Base-by-base conservation (phyloP, 2,329 filamentous ascomycete genomes). In the Cytospora piceicola region DNA sequence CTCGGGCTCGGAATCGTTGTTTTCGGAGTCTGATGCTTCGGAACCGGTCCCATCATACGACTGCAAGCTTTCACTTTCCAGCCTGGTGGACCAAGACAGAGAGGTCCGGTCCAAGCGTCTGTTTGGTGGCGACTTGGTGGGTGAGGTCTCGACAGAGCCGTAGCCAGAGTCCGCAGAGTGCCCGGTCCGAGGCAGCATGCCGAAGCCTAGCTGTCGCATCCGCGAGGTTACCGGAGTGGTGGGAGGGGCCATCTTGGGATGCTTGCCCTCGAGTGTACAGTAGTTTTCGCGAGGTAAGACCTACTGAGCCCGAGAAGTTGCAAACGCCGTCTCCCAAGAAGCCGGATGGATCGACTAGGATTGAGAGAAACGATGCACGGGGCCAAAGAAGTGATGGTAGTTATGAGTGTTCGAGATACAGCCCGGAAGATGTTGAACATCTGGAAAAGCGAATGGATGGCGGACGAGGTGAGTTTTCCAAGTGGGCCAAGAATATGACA, bases 151-250 rank as follows among this genome's bases (percentile, higher is more conserved):
- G 17, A 68, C 17, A 27, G 67, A 69, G 15, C 65, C 67, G 36
- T 69, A 69, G 2, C 67, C 67, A 55, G 67, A 69, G 58, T 69
- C 67, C 24, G 53, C 61, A 22, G 67, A 68, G 22, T 61, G 64
- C 8, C 62, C 53, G 14, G 64, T 67, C 30, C 57, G 42, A 52
- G 54, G 49, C n/a, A 36, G 51, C 22, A 27, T 22, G 2, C 56
- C 58, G n/a, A 63, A 58, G 24, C 56, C 22, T 17, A 30, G 15
- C 20, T 62, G 56, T 46, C 58, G 58, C 36, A 55, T 67, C 42
- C 61, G 57, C 15, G 56, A 32, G 29, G 64, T 46, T 22, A 58
- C 8, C 15, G 66, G 64, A 36, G 56, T 63, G 34, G 30, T 55
- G 17, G 51, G 27, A 24, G 22, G 24, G 22, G 39, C 55, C 66